These are phyloP conservation scores for Mortierella claussenii DNA, from an alignment of 192 early-diverging fungal species.

Conservation along the genomic window DNA sequence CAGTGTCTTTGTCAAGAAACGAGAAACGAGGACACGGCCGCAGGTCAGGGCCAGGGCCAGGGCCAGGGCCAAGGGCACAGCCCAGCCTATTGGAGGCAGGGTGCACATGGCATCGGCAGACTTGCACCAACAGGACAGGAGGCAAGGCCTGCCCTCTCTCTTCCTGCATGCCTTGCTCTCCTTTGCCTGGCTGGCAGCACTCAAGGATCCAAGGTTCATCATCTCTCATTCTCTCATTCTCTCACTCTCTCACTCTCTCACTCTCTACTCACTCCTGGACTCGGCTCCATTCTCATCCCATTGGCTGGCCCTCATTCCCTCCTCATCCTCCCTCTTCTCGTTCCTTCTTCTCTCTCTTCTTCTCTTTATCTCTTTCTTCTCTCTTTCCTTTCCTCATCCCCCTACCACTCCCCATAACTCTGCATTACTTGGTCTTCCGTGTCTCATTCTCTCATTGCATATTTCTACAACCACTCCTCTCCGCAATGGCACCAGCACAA, in stretches of 20 bases:
- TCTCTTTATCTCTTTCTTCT: neutral
- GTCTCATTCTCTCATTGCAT: neutral
- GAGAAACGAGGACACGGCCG: too few relatives aligned
- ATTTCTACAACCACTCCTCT: neutral
- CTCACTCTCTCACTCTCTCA: neutral
- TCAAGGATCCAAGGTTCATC: too few relatives aligned
- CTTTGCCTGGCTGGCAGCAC: too few relatives aligned
- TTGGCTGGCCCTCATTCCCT: neutral
- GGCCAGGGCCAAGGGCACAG: too few relatives aligned
- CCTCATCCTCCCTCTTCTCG: neutral
- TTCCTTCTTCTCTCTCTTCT: neutral
- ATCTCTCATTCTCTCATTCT: neutral
- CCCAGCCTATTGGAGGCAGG: too few relatives aligned
- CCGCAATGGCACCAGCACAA: constrained; percentile 53
- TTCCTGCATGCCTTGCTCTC: neutral
- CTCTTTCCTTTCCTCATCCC: neutral
- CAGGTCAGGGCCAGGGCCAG: too few relatives aligned
- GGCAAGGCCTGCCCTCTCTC: too few relatives aligned
- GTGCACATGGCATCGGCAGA: too few relatives aligned
- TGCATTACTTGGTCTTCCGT: neutral
- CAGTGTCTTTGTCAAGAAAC: too few relatives aligned
- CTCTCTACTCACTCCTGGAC: neutral
- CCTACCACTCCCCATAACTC: neutral
- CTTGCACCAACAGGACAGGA: too few relatives aligned
- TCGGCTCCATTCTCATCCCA: too few relatives aligned